Evolutionary conservation across 2,329 filamentous ascomycete species (phyloP).

Genomic region (Diaporthe sp.): DNA sequence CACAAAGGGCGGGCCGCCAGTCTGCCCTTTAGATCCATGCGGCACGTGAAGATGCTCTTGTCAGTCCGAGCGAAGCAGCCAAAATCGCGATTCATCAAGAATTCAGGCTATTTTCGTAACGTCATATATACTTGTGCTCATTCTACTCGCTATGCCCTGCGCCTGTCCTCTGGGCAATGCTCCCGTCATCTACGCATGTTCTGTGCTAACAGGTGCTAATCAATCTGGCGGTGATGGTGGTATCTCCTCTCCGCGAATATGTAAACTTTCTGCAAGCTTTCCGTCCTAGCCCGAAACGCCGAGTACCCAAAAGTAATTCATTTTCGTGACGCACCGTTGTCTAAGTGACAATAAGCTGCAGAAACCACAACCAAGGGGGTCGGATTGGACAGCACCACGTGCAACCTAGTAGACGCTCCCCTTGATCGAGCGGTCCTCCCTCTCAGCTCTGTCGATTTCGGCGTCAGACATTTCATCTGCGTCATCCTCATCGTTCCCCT

Average conservation of each 20-base stretch:
- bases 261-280: background rate
- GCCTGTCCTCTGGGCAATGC: too few species aligned
- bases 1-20: background rate
- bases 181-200: background rate
- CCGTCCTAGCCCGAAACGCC: slow-evolving; percentile 8
- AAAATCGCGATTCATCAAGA: too few species aligned
- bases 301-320: background rate
- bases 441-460: slow-evolving; percentile 55
- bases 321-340: background rate
- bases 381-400: background rate
- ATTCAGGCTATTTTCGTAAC: background rate
- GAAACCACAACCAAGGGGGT: background rate
- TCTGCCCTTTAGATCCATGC: background rate
- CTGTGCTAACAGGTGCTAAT: background rate
- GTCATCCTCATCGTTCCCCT: slow-evolving; percentile 45
- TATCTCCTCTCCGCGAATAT: slow-evolving; percentile 25
- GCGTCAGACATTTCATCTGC: slow-evolving; percentile 42
- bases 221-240: slow-evolving; percentile 20
- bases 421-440: slow-evolving; percentile 65
- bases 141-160: background rate
- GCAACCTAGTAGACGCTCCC: slow-evolving; percentile 67
- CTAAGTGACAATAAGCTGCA: background rate
- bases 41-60: too few species aligned
- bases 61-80: background rate
- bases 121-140: background rate